These are phyloP conservation scores for Melaleuca quinquenervia DNA, from an alignment of 345 rosid genomes.

Conservation along the genomic window DNA sequence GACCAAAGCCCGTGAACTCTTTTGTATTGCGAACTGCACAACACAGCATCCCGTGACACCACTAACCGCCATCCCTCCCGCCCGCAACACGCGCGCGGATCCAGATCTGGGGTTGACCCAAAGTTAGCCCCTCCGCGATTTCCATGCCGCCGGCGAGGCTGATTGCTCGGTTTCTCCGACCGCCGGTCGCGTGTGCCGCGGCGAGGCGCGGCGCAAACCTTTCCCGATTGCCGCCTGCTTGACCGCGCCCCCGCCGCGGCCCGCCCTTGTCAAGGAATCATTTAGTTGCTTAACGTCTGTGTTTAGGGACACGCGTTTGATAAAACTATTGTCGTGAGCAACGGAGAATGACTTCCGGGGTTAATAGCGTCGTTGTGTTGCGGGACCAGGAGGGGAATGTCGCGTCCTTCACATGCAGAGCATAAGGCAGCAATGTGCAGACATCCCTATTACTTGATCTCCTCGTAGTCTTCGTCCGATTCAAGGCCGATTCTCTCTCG, in stretches of 20 bases:
- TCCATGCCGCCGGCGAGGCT: background rate
- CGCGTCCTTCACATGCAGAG: background rate
- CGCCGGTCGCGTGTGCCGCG: background rate
- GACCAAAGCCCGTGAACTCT: background rate
- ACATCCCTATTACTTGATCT: background rate
- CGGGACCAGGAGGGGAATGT: background rate
- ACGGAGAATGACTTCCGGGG: background rate
- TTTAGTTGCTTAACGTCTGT: background rate
- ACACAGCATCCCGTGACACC: background rate
- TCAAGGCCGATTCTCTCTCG: background rate
- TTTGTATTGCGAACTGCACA: background rate
- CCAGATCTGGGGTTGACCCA: background rate
- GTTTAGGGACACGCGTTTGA: background rate
- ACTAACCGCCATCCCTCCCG: background rate
- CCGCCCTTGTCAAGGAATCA: background rate
- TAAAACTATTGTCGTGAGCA: background rate
- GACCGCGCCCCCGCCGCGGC: no score
- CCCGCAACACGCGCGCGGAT: background rate
- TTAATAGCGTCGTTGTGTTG: background rate
- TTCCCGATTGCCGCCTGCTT: no score
- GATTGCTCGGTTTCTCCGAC: background rate
- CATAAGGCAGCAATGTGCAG: background rate
- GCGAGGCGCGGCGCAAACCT: no score
- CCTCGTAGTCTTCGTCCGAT: background rate
- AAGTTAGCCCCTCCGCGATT: background rate